Percentiles rank a stretch among this genome's conserved stretches.
phyloP scores from a whole-genome alignment of 2,329 filamentous ascomycete species.

The Hypoxylon rubiginosum region DNA sequence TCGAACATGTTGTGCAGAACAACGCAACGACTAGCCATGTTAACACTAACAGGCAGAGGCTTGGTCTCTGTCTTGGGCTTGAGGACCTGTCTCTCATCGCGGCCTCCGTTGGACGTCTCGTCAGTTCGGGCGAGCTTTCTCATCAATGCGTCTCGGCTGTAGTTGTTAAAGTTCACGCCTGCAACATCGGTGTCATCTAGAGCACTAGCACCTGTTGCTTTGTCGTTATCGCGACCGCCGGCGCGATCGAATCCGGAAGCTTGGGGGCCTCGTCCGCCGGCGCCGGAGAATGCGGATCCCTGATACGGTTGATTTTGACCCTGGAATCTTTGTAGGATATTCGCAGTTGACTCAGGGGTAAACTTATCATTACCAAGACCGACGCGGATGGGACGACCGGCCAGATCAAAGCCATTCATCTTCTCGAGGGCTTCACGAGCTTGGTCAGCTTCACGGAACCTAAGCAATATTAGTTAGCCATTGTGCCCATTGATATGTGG shows the following conservation, averaged over 20 bases:
- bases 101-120: slow-evolving; percentile 75
- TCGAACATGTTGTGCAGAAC: slow-evolving; percentile 97
- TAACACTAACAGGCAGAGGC: slow-evolving; percentile 85
- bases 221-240: slow-evolving; percentile 88
- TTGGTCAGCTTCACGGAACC: slow-evolving; percentile 89
- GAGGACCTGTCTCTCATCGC: slow-evolving; percentile 77
- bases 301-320: slow-evolving; percentile 84
- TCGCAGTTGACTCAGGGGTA: slow-evolving; percentile 95
- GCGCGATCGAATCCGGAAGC: slow-evolving; percentile 92
- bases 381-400: slow-evolving; percentile 96
- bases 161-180: slow-evolving; percentile 99
- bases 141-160: slow-evolving; percentile 98
- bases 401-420: slow-evolving; percentile 99
- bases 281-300: slow-evolving; percentile 91
- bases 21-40: slow-evolving; percentile 93
- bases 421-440: slow-evolving; percentile 96
- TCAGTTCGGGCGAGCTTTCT: slow-evolving; percentile 97
- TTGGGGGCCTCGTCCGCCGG: slow-evolving; percentile 87
- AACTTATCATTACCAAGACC: slow-evolving; percentile 99
- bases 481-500: background rate
- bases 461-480: slow-evolving; percentile 60
- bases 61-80: slow-evolving; percentile 86
- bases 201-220: slow-evolving; percentile 91
- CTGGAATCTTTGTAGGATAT: slow-evolving; percentile 91
- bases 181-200: slow-evolving; percentile 97